Conservation (phyloP, 2,329 filamentous ascomycete species). For the Fusarium guadeloupense region DNA sequence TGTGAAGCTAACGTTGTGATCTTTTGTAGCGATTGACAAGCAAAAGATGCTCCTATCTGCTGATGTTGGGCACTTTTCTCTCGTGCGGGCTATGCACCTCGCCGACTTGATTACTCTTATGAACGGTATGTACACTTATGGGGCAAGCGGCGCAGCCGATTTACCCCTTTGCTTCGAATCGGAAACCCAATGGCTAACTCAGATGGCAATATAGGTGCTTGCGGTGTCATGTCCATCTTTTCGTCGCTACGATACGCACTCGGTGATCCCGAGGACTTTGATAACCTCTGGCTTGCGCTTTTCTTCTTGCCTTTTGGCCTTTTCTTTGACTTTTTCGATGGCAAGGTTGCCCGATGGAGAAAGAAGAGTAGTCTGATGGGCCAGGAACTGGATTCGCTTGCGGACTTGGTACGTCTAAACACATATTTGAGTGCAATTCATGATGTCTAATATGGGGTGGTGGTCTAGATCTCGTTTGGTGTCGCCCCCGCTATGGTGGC, state of each 20-base stretch:
- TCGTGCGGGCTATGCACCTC: conserved; percentile 76
- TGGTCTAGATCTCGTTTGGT: conserved; percentile 86
- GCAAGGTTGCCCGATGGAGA: conserved; percentile 94
- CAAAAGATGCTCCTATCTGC: conserved; percentile 77
- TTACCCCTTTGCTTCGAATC: not conserved
- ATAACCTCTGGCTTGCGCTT: conserved; percentile 83
- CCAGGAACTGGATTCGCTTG: conserved; percentile 94
- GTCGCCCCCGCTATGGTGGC: conserved; percentile 87
- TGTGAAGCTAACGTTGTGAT: conserved; percentile 7
- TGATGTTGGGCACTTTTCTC: conserved; percentile 77
- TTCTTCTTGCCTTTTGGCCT: conserved; percentile 89
- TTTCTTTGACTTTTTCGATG: conserved; percentile 98
- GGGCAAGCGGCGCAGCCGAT: not conserved
- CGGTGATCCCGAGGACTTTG: conserved; percentile 70
- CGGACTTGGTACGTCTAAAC: conserved; percentile 80
- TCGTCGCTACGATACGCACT: conserved; percentile 94
- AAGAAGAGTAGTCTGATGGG: conserved; percentile 98
- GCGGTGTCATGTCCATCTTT: conserved; percentile 94
- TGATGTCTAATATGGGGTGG: conserved; percentile 18
- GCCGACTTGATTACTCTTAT: conserved; percentile 86
- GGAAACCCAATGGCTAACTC: conserved; percentile 6
- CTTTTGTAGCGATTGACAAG: conserved; percentile 70
- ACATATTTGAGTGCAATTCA: not conserved
- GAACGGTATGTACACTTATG: conserved; percentile 64
- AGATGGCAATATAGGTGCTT: conserved; percentile 66